A percentile compares a stretch with the other conserved stretches of the same genome.
These are phyloP conservation scores for Gossypioides kirkii DNA, from an alignment of 345 rosid genomes.

Conservation along the genomic window DNA sequence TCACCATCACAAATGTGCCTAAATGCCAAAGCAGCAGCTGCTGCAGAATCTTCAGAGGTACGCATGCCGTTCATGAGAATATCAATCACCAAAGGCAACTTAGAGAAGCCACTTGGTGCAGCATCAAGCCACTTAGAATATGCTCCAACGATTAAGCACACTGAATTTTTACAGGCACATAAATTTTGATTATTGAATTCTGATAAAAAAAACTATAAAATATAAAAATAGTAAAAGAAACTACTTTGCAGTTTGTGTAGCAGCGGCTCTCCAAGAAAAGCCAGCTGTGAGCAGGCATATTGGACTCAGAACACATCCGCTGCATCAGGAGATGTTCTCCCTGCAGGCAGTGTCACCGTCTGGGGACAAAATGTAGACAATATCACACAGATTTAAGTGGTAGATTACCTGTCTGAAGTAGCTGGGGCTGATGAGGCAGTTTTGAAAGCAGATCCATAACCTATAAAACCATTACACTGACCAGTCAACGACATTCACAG, in stretches of 20 bases:
- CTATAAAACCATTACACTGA: conserved; percentile 27
- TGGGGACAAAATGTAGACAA: neutral
- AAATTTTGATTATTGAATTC: conserved; percentile 11
- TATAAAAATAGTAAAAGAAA: neutral
- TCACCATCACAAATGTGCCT: conserved; percentile 31
- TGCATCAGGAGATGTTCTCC: conserved; percentile 1
- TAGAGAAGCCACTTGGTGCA: conserved; percentile 63
- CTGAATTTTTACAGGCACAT: conserved; percentile 42
- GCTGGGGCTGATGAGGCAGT: conserved; percentile 85
- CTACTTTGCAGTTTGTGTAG: conserved; percentile 2
- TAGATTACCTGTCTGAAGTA: conserved; percentile 81
- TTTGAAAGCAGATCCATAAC: conserved; percentile 80
- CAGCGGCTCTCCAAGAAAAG: neutral
- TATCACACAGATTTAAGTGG: neutral
- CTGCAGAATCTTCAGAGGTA: conserved; percentile 92
- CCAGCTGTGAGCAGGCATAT: neutral
- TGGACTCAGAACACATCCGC: neutral
- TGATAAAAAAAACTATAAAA: conserved; percentile 5
- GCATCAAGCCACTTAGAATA: conserved; percentile 96
- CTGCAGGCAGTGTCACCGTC: neutral
- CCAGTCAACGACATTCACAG: conserved; percentile 7
- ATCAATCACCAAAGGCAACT: conserved; percentile 46
- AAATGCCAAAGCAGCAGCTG: conserved; percentile 97
- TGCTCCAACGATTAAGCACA: conserved; percentile 94
- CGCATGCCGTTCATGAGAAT: conserved; percentile 37